phyloP scores from a whole-genome alignment of 2,329 filamentous ascomycete species.

The Blastomyces parvus region DNA sequence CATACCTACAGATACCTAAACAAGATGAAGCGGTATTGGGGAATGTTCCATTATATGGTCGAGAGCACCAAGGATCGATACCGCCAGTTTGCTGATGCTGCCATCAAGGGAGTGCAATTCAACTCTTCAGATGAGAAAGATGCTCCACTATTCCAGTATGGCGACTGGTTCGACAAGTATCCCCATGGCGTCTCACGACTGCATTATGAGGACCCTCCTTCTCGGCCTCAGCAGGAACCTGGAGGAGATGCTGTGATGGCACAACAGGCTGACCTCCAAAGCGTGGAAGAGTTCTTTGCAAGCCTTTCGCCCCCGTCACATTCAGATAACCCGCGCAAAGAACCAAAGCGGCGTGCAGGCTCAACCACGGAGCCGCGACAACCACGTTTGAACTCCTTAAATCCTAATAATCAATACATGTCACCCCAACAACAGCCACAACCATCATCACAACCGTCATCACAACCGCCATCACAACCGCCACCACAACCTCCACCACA shows the following conservation, averaged over 20 bases:
- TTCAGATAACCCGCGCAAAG: slow-evolving; percentile 41
- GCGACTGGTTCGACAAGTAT: slow-evolving; percentile 94
- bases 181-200: slow-evolving; percentile 79
- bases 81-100: slow-evolving; percentile 71
- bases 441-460: slow-evolving; percentile 10
- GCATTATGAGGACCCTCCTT: slow-evolving; percentile 69
- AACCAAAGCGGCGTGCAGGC: slow-evolving; percentile 32
- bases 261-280: slow-evolving; percentile 82
- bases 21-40: slow-evolving; percentile 97
- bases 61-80: slow-evolving; percentile 89
- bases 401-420: slow-evolving; percentile 1
- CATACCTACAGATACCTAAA: slow-evolving; percentile 83
- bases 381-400: background rate
- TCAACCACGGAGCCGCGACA: background rate
- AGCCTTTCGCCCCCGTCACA: slow-evolving; percentile 57
- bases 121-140: slow-evolving; percentile 40
- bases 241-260: slow-evolving; percentile 82
- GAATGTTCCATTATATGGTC: slow-evolving; percentile 95
- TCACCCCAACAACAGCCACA: slow-evolving; percentile 9
- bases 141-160: slow-evolving; percentile 77
- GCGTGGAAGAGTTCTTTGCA: slow-evolving; percentile 88
- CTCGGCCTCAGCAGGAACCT: slow-evolving; percentile 59
- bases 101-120: slow-evolving; percentile 47
- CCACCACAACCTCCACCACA: slow-evolving; percentile 11
- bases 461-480: slow-evolving; percentile 2